These are phyloP conservation scores for Salicornia ramosissima DNA, from an alignment of 148 eudicot genomes.

Conservation along the genomic window DNA sequence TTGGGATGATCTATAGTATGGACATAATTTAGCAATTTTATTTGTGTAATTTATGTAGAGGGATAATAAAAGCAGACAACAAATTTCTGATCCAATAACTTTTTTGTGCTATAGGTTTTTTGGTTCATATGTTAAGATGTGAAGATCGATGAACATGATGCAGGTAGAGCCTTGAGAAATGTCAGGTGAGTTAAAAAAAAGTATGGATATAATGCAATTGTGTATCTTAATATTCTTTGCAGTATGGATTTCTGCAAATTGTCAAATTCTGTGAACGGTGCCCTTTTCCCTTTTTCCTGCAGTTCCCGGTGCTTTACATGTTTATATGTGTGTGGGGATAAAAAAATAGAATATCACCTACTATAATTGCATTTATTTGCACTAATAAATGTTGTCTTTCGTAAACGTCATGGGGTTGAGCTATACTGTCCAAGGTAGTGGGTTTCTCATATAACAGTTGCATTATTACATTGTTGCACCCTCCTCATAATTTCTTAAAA, in stretches of 20 bases:
- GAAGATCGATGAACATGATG: background rate
- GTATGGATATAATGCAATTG: too few species aligned
- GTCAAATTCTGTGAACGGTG: background rate
- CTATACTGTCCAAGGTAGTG: background rate
- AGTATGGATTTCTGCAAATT: background rate
- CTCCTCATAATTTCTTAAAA: too few species aligned
- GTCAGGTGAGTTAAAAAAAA: background rate
- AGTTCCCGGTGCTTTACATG: background rate
- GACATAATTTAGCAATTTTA: background rate
- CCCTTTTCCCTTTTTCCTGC: background rate
- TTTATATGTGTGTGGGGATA: background rate
- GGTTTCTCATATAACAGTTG: background rate
- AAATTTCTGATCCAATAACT: background rate
- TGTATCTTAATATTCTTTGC: background rate
- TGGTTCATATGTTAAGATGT: background rate
- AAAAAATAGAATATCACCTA: background rate
- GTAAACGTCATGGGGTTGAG: background rate
- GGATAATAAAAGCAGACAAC: background rate
- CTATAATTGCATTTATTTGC: background rate
- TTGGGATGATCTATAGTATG: background rate
- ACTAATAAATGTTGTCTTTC: background rate
- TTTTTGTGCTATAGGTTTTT: background rate
- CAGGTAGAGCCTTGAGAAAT: background rate
- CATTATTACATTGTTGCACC: background rate
- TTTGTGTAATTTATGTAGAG: background rate